Conservation (phyloP, 228 moss, liverwort and hornwort species). For the Sphagnum fallax region DNA sequence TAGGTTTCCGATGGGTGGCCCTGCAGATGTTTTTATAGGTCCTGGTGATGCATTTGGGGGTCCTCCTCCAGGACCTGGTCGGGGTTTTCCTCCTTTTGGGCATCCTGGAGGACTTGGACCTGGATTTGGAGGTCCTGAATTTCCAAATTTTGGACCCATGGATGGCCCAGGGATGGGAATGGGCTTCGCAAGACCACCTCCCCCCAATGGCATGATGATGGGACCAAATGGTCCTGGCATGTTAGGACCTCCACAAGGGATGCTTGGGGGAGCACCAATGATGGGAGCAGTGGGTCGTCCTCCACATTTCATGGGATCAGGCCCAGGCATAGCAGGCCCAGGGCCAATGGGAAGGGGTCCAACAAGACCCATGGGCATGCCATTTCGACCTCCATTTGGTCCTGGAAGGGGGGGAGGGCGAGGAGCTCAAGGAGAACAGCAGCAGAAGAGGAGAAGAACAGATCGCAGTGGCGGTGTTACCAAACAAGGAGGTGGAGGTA, state of each 20-base stretch:
- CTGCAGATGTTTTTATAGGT: constrained; percentile 73
- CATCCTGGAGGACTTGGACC: constrained; percentile 82
- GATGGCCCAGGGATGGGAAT: constrained; percentile 66
- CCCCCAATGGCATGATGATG: constrained; percentile 68
- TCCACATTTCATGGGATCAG: constrained; percentile 40
- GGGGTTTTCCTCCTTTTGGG: constrained; percentile 83
- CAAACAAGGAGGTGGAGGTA: constrained; percentile 34
- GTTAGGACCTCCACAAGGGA: constrained; percentile 89
- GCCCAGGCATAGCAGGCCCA: constrained; percentile 25
- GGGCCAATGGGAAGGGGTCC: constrained; percentile 83
- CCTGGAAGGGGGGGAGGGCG: constrained; percentile 50
- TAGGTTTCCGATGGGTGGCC: constrained; percentile 50
- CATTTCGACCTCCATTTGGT: constrained; percentile 73
- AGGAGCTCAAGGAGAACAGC: constrained; percentile 75
- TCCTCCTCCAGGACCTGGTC: constrained; percentile 71
- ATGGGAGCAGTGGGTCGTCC: constrained; percentile 72
- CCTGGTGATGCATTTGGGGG: constrained; percentile 91
- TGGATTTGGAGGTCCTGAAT: constrained; percentile 83
- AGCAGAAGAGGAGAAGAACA: constrained; percentile 75
- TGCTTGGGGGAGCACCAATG: constrained; percentile 81
- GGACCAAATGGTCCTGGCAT: constrained; percentile 78
- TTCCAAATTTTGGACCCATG: constrained; percentile 87
- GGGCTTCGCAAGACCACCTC: constrained; percentile 75
- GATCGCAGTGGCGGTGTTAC: constrained; percentile 58
- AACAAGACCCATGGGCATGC: constrained; percentile 64